Evolutionary conservation across 257 asterid species (phyloP), one percentile per base, ranked within the genome.

Genomic region (Ligustrum vulgare): DNA sequence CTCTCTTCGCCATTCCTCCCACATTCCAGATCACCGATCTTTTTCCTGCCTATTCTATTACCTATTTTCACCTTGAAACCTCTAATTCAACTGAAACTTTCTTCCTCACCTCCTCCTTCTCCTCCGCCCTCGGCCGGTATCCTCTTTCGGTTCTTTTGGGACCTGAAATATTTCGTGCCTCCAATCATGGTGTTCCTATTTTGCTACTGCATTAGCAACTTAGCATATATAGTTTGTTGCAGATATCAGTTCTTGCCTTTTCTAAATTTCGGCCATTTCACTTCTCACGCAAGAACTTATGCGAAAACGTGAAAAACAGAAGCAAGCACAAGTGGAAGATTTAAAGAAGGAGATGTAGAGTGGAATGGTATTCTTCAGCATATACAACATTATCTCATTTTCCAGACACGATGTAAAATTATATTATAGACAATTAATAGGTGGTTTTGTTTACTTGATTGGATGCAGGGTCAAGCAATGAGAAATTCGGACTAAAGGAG

Each of bases 381-480:
- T n/a, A 28, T 71, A 8, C 45, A 56, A 41, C 39, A 6, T 36
- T 56, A 39, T 49, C 7, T 72, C 67, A 12, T 62, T 41, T 45
- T 33, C 22, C n/a, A 77, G 64, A 20, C 58, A 35, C 70, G 28
- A 2, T 12, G 13, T 56, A 20, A 43, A 67, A n/a, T n/a, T n/a
- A n/a, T n/a, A 58, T 58, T 12, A 22, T 12, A 47, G 43, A 39
- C 33, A 12, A 20, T 23, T 25, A 16, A 69, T 72, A 51, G 12
- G n/a, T n/a, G n/a, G n/a, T 78, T 20, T 34, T 35, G 56, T 72
- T 78, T 35, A 64, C 28, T 63, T 51, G 33, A 76, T 66, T 11
- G 25, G 71, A 56, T 81, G 8, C 75, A 94, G 98, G 98, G 96
- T 35, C 97, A 94, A 87, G 98, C 98, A 76, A 94, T 94, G 98